Base-by-base conservation (phyloP, 192 early-diverging fungal genomes). In the Podila epicladia region DNA sequence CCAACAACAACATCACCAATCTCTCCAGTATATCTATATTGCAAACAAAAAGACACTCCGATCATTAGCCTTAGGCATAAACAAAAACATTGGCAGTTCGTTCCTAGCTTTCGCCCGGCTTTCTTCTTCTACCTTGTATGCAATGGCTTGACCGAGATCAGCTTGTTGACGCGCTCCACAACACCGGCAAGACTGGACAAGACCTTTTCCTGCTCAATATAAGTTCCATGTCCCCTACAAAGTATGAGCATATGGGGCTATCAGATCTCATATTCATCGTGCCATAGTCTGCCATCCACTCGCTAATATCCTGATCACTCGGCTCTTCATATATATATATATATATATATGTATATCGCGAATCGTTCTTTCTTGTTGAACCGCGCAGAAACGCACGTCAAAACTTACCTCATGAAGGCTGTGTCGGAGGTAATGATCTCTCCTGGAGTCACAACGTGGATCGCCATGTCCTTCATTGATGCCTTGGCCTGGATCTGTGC, bases 1-100 rank as follows among this genome's bases (percentile, higher is more conserved):
- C 97, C 98, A 12, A 99, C 94, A 0, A 99, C 92, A 49, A 99
- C 95, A 83, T 99, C 97, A 53, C 98, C 98, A 72, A 98, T 95
- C 75, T 98, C 96, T 53, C 95, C 96, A 26, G 88, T 88, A 73
- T 96, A 98, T 67, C 84, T 85, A 73, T 50, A 15, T 29, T 24
- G 19, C 26, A 4, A 45, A 49, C 9, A 29, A 29, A 48, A 61
- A 61, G 9, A 3, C 4, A 67, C 17, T 28, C n/a, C 4, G 19
- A 55, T 55, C n/a, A 35, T 28, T 33, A 31, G n/a, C 31, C 24
- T 6, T 19, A 15, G 41, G 15, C 41, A 1, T 17, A 45, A 45
- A 45, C 12, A 45, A 4, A 45, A 45, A 37, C 35, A 45, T 15
- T 17, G 17, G 6, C 33, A 33, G 6, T 5, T 5, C 6, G 41